Percentiles rank a stretch among this genome's conserved stretches.
Conservation (phyloP, 1,284 basidiomycete species). For the Apiotrichum gamsii region DNA sequence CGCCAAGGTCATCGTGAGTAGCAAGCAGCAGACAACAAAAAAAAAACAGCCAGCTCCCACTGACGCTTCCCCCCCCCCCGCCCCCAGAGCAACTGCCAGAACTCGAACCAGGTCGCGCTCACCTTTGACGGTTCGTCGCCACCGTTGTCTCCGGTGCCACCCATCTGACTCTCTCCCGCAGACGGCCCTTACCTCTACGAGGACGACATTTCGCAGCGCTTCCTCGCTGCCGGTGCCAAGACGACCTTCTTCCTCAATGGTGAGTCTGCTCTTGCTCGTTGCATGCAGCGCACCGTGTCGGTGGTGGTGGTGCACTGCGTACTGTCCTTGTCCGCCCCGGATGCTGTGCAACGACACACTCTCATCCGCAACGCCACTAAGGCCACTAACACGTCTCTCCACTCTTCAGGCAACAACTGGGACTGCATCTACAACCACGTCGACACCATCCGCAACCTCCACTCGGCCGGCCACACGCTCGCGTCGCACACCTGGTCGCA, state of each 20-base stretch:
- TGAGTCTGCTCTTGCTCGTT: constrained; percentile 14
- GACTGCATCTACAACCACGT: constrained; percentile 53
- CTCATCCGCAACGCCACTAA: no score
- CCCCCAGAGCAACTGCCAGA: constrained; percentile 29
- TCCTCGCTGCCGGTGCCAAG: constrained; percentile 46
- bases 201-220: constrained; percentile 46
- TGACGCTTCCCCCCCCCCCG: not conserved
- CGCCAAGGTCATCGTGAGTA: constrained; percentile 22
- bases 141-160: no score
- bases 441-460: constrained; percentile 9
- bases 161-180: constrained; percentile 16
- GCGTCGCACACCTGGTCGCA: constrained; percentile 58
- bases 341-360: constrained; percentile 17
- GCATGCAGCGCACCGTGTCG: not conserved
- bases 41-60: no score
- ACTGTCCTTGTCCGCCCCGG: constrained; percentile 42
- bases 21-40: no score
- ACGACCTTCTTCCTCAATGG: constrained; percentile 57
- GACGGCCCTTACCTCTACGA: constrained; percentile 53
- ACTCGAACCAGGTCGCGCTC: constrained; percentile 45
- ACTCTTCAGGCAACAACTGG: constrained; percentile 27
- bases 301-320: constrained; percentile 44
- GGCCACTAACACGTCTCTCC: no score
- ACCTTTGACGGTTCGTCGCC: constrained; percentile 51
- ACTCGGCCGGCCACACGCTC: constrained; percentile 49